A percentile compares a stretch with the other conserved stretches of the same genome.
Evolutionary conservation across 2,329 filamentous ascomycete species (phyloP).

Genomic region (Ceratocystis diversiconidia): DNA sequence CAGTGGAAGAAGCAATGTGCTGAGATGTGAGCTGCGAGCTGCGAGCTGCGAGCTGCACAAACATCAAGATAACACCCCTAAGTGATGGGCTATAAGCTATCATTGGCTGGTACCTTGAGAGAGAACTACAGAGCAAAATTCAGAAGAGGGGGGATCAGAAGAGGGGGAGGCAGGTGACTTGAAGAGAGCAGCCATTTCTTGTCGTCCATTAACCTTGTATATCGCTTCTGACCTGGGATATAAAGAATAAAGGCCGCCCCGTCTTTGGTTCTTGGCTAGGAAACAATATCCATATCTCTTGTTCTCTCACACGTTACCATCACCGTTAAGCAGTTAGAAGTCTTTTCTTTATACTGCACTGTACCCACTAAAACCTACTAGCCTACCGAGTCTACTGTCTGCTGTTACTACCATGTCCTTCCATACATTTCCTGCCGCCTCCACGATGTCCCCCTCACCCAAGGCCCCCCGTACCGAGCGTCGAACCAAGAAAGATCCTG

Average conservation of each 20-base stretch:
- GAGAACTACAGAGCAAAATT: not conserved
- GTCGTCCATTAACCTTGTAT: not conserved
- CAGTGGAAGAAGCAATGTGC: not conserved
- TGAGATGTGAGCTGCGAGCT: not conserved
- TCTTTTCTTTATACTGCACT: not conserved
- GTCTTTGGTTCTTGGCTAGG: not conserved
- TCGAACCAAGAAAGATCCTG: slow-evolving; percentile 10
- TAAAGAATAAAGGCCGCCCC: not conserved
- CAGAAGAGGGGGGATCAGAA: not conserved
- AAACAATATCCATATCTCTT: not conserved
- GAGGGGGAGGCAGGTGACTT: not conserved
- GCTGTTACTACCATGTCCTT: not conserved
- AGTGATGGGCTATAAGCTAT: not conserved
- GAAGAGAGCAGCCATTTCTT: not conserved
- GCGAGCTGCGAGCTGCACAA: too few relatives aligned
- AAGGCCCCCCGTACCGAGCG: not conserved
- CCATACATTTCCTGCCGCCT: not conserved
- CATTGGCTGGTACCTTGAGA: not conserved
- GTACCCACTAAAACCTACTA: not conserved
- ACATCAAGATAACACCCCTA: not conserved
- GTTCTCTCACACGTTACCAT: not conserved
- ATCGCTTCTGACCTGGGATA: not conserved
- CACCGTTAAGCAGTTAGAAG: not conserved
- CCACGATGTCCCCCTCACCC: not conserved
- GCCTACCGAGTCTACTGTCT: not conserved